Evolutionary conservation across 2,329 filamentous ascomycete genomes (phyloP), one percentile per base, ranked within the genome.

Genomic region (Fusarium armeniacum): DNA sequence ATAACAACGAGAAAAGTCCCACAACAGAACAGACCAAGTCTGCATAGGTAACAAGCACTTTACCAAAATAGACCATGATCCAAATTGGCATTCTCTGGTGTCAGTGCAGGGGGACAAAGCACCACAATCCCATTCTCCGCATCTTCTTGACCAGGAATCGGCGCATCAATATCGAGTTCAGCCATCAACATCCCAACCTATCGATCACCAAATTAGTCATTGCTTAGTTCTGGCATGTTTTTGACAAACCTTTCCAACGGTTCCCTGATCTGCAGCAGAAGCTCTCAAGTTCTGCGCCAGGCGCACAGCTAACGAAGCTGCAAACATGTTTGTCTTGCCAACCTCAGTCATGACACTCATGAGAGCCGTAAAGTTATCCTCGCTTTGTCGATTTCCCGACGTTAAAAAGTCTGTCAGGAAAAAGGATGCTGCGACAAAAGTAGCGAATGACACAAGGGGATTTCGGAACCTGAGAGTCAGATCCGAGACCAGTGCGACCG

Each of bases 291-390:
- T 45, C 4, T 70, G 87, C 85, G 10, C 93, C 92, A 73, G 91
- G 78, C 33, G 82, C 89, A 40, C 92, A 83, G 75, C 96, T 88
- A 49, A 89, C 84, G 18, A 70, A 1, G 68, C 67, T 1, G 55
- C 43, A 36, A 70, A 70, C 32, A 54, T 57, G 2, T 70, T 70
- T 5, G 24, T 70, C 35, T 70, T 70, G 6, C 85, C 85, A 69
- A 96, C 92, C 33, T 90, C 84, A 0, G 88, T 82, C 54, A 70
- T 70, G 0, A 70, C 40, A 12, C 58, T 65, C 55, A 70, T 62
- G 1, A 97, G 83, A 67, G 90, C 90, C 5, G 92, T 94, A 70
- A 89, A 84, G 47, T 93, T 88, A 87, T 81, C 58, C 4, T 70
- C 67, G 8, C 68, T 70, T 1, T 67, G 62, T 2, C 43, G 35